Base-by-base conservation (phyloP, 2,329 filamentous ascomycete genomes). In the Geosmithia putterillii region DNA sequence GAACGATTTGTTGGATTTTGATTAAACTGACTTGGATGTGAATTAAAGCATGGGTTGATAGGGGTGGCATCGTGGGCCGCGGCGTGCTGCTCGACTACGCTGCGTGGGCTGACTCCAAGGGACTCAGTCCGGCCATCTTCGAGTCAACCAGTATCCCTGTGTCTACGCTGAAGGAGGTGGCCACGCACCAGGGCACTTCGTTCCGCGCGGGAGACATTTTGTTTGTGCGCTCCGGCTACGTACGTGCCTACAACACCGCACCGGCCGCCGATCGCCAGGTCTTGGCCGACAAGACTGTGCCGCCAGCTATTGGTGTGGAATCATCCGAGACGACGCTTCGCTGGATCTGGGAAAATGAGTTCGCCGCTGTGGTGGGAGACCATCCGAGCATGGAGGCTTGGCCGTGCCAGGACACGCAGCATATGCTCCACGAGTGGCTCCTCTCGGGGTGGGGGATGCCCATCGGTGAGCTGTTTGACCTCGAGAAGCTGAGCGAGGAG, bases 311-410 rank as follows among this genome's bases (percentile, higher is more conserved):
- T 44, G 74, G 73, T 1, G 59, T 76, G 2, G 63, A 73, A 41
- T 67, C 68, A 1, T 66, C 64, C 2, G 59, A 67, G 15, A 64
- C 62, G 5, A 68, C 66, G 7, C 60, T 76, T 14, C 62, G 65
- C 34, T 80, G 75, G 74, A 58, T 79, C 17, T 79, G 74, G 73
- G 68, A 77, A 43, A 63, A 69, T 6, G 45, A 41, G 14, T 76
- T 80, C 49, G 60, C 73, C 0, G 76, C 75, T 2, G 66, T 78
- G 0, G 76, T 68, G 0, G 72, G 74, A 2, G 76, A 81, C 45
- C 65, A 67, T 41, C 69, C 74, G 0, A 47, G 55, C 5, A 71
- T 74, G 47, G 75, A 79, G 50, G 68, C 68, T 3, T 71, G 67
- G 50, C 65, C 67, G 7, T 52, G 61, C 23, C 45, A 61, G 40